These are phyloP conservation scores for Fagopyrum tataricum DNA, from an alignment of 148 eudicot genomes.

Conservation along the genomic window DNA sequence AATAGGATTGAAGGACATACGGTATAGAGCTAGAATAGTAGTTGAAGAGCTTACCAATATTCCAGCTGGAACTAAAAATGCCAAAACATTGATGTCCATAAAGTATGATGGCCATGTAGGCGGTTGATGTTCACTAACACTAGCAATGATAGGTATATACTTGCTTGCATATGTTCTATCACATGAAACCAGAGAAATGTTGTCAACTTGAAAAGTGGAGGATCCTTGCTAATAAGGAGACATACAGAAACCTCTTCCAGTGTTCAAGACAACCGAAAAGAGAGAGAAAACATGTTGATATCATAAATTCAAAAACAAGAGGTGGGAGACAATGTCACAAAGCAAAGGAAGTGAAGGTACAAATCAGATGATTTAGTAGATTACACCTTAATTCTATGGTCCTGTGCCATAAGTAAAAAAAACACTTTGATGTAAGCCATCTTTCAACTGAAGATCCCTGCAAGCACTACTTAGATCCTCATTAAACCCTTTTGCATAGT, in stretches of 20 bases:
- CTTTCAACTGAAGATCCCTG: background rate
- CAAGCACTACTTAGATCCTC: background rate
- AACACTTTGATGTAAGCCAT: background rate
- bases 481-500: background rate
- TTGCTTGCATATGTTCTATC: conserved; percentile 93
- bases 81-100: conserved; percentile 97
- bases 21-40: background rate
- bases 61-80: conserved; percentile 98
- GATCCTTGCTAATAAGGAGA: background rate
- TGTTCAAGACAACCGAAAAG: background rate
- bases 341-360: background rate
- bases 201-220: background rate
- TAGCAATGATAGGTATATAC: conserved; percentile 98
- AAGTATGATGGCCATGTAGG: conserved; percentile 99
- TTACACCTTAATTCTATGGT: background rate
- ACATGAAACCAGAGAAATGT: background rate
- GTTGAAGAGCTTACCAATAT: conserved; percentile 58
- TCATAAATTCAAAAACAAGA: background rate
- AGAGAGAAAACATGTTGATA: background rate
- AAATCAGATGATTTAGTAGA: background rate
- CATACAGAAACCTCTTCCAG: background rate
- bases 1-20: background rate
- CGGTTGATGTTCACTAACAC: conserved; percentile 99
- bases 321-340: background rate
- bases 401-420: background rate